A percentile compares a stretch with the other conserved stretches of the same genome.
Evolutionary conservation across 1,284 basidiomycete genomes (phyloP).

Genomic region (Porodaedalea pini): DNA sequence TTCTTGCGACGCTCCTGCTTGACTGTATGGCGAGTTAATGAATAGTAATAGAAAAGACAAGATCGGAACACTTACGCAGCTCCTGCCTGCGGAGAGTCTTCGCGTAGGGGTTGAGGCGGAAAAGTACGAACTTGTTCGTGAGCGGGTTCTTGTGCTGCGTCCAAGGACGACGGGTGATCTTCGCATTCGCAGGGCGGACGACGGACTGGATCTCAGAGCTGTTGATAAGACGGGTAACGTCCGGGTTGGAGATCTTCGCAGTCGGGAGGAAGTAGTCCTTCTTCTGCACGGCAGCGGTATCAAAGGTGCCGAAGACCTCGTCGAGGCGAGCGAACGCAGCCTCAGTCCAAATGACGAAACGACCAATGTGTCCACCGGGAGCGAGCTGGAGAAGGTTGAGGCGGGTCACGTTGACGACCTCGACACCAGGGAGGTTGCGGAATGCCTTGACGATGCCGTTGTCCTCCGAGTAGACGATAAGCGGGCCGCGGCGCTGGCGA

Average conservation of each 20-base stretch:
- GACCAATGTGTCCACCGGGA: constrained; percentile 97
- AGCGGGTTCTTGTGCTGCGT: constrained; percentile 99
- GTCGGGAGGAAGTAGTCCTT: constrained; percentile 90
- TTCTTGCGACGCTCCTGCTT: constrained; percentile 74
- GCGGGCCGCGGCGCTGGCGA: constrained; percentile 95
- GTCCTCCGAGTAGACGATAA: constrained; percentile 98
- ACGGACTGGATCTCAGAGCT: constrained; percentile 95
- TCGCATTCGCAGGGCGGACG: constrained; percentile 81
- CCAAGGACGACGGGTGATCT: constrained; percentile 89
- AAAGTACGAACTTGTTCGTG: constrained; percentile 93
- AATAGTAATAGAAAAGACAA: not conserved
- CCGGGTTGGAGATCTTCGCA: constrained; percentile 96
- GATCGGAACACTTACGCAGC: constrained; percentile 55
- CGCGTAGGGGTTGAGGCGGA: constrained; percentile 99
- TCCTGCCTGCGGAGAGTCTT: constrained; percentile 90
- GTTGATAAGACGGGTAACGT: constrained; percentile 98
- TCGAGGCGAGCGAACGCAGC: constrained; percentile 91
- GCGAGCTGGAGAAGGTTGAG: constrained; percentile 99
- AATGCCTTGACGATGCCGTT: constrained; percentile 97
- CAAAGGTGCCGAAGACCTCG: constrained; percentile 91
- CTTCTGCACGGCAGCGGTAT: constrained; percentile 84
- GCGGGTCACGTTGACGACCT: constrained; percentile 91
- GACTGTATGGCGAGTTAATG: constrained; percentile 39
- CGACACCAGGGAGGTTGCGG: constrained; percentile 98
- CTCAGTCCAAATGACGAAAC: constrained; percentile 99